A percentile compares a stretch with the other conserved stretches of the same genome.
Evolutionary conservation across 129 eudicot genomes (phyloP).

Genomic region (Dittrichia graveolens): DNA sequence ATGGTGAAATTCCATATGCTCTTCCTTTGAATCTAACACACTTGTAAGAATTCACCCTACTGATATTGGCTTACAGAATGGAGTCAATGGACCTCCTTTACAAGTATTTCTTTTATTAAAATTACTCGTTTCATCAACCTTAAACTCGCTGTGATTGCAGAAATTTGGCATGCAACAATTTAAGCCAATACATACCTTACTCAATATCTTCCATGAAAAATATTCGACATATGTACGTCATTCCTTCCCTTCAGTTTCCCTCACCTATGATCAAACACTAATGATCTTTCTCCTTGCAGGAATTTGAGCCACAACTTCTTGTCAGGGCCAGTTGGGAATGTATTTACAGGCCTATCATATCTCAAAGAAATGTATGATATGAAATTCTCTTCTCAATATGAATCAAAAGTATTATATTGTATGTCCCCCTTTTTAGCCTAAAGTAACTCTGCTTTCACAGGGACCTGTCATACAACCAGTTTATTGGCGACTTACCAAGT

Average conservation of each 20-base stretch:
- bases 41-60: constrained; percentile 56
- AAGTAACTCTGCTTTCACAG: constrained; percentile 41
- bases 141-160: constrained; percentile 41
- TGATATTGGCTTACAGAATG: constrained; percentile 1
- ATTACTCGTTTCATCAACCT: not conserved
- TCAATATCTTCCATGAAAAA: constrained; percentile 56
- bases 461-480: constrained; percentile 84
- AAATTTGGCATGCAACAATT: constrained; percentile 79
- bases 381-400: constrained; percentile 26
- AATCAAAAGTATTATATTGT: not conserved
- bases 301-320: constrained; percentile 83
- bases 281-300: constrained; percentile 49
- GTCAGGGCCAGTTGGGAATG: constrained; percentile 75
- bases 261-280: constrained; percentile 24
- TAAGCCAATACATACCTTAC: constrained; percentile 67
- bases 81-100: not conserved
- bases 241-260: not conserved
- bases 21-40: constrained; percentile 79
- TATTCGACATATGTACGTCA: constrained; percentile 76
- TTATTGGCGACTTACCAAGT: constrained; percentile 81
- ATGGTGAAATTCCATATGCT: constrained; percentile 67
- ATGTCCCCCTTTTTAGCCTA: not conserved
- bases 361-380: constrained; percentile 69
- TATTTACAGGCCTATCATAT: constrained; percentile 60
- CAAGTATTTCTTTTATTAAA: constrained; percentile 8